Conservation (phyloP, 345 rosid species). For the Draba incana region DNA sequence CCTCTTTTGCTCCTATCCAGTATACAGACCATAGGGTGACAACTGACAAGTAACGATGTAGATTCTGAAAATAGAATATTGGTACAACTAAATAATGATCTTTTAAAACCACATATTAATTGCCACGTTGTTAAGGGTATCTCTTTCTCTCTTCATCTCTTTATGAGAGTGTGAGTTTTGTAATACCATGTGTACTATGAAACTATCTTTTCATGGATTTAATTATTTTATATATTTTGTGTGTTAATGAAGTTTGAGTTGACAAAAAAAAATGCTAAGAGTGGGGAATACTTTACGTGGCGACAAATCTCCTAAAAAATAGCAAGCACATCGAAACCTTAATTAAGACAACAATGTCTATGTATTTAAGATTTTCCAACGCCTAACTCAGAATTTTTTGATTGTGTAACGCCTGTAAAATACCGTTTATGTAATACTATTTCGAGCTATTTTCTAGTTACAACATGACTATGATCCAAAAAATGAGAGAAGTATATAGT, state of each 20-base stretch:
- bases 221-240: too few species aligned
- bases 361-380: too few species aligned
- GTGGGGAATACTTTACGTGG: not conserved
- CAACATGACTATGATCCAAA: too few species aligned
- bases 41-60: slow-evolving; percentile 31
- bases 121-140: slow-evolving; percentile 18
- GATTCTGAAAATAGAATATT: slow-evolving; percentile 19
- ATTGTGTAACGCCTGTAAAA: too few species aligned
- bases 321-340: not conserved
- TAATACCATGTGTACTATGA: not conserved
- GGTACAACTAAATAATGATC: not conserved
- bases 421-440: too few species aligned
- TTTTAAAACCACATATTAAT: not conserved
- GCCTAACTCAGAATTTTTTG: too few species aligned
- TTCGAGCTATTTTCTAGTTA: too few species aligned
- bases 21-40: slow-evolving; percentile 22
- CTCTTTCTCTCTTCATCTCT: not conserved
- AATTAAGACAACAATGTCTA: not conserved
- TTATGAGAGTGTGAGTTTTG: not conserved
- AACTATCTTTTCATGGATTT: not conserved
- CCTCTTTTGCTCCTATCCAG: slow-evolving; percentile 24
- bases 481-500: too few species aligned
- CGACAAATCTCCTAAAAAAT: not conserved
- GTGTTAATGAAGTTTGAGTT: too few species aligned
- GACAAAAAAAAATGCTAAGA: too few species aligned